Evolutionary conservation across 352 stramenopile genomes (phyloP).

Genomic region (Elongisporangium prolatum): DNA sequence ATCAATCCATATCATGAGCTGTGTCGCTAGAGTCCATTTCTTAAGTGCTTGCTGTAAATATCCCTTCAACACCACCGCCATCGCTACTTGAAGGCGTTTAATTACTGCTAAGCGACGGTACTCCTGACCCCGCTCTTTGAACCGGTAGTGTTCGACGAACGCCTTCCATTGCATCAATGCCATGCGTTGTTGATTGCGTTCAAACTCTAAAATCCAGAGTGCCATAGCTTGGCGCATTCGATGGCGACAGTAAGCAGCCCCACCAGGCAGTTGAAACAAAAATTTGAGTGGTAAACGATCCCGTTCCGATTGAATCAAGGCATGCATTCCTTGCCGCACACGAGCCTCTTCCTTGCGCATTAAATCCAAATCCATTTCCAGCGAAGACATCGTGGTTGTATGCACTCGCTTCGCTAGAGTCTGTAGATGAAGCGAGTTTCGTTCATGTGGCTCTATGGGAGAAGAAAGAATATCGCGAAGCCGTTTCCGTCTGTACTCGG

Average conservation of each 20-base stretch:
- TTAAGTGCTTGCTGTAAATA: constrained; percentile 56
- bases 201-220: constrained; percentile 69
- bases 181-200: constrained; percentile 68
- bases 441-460: constrained; percentile 46
- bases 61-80: constrained; percentile 61
- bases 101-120: constrained; percentile 59
- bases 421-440: constrained; percentile 33
- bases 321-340: constrained; percentile 33
- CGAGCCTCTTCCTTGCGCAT: constrained; percentile 32
- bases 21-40: constrained; percentile 52
- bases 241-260: constrained; percentile 65
- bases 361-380: constrained; percentile 34
- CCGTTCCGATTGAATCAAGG: constrained; percentile 50
- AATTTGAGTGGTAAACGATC: constrained; percentile 72
- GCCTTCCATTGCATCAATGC: constrained; percentile 80
- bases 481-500: constrained; percentile 49
- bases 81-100: constrained; percentile 54
- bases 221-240: constrained; percentile 65
- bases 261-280: constrained; percentile 74
- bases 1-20: constrained; percentile 51
- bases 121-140: constrained; percentile 40
- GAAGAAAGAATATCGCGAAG: constrained; percentile 60
- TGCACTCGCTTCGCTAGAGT: constrained; percentile 40
- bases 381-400: constrained; percentile 39
- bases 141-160: constrained; percentile 58